Evolutionary conservation across 2,329 filamentous ascomycete species (phyloP).

Genomic region (Ampelomyces quisqualis): DNA sequence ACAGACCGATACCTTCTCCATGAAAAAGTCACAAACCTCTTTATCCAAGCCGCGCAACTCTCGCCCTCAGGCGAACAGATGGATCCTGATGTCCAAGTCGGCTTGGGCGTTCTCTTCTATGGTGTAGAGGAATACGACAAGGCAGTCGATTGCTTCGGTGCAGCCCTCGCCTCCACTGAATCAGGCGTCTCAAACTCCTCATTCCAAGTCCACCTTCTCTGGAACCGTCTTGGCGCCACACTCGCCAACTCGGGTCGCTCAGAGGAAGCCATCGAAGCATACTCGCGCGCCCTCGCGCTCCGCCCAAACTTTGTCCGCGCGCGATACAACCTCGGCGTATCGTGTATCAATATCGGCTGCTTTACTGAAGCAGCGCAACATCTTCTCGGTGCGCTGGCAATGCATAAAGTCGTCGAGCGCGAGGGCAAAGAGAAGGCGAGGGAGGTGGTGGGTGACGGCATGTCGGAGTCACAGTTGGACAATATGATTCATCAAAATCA

Average conservation of each 20-base stretch:
- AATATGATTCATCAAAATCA: slow-evolving; percentile 92
- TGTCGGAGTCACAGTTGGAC: slow-evolving; percentile 73
- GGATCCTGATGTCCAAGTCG: slow-evolving; percentile 98
- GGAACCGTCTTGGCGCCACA: slow-evolving; percentile 95
- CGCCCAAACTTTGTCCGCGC: slow-evolving; percentile 96
- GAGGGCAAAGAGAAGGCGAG: slow-evolving; percentile 80
- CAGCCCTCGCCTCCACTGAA: slow-evolving; percentile 83
- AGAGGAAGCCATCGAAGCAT: slow-evolving; percentile 95
- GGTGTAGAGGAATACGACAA: slow-evolving; percentile 98
- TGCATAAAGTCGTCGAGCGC: slow-evolving; percentile 92
- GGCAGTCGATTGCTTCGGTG: slow-evolving; percentile 96
- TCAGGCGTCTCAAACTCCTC: slow-evolving; percentile 79
- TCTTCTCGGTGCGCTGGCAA: slow-evolving; percentile 83
- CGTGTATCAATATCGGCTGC: slow-evolving; percentile 96
- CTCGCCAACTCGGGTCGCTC: slow-evolving; percentile 90
- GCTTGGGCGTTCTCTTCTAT: slow-evolving; percentile 94
- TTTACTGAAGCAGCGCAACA: slow-evolving; percentile 91
- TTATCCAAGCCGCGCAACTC: slow-evolving; percentile 88
- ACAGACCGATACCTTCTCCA: slow-evolving; percentile 89
- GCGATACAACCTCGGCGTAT: slow-evolving; percentile 93
- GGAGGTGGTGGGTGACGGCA: slow-evolving; percentile 66
- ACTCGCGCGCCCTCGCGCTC: slow-evolving; percentile 85
- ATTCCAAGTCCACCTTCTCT: slow-evolving; percentile 87
- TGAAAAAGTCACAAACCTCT: slow-evolving; percentile 84
- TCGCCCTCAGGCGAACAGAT: slow-evolving; percentile 91